Base-by-base conservation (phyloP, 2,329 filamentous ascomycete species). In the Aureobasidium sp. region DNA sequence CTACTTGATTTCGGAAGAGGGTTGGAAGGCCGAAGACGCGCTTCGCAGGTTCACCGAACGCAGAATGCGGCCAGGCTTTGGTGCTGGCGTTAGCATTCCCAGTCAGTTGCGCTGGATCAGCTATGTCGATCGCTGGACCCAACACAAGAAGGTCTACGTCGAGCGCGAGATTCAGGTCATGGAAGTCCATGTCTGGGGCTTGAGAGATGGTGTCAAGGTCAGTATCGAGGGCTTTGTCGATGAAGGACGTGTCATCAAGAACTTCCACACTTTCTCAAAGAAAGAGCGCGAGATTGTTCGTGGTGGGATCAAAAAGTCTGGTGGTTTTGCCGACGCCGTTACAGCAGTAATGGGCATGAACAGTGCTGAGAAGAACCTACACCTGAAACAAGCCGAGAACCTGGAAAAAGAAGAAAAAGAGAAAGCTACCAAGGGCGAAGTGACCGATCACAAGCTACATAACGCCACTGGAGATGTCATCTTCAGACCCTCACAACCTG, bases 81-180 rank as follows among this genome's bases (percentile, higher is more conserved):
- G 93, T 1, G 83, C 87, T 1, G 94, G 94, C 4, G 88, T 99
- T 27, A 94, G 89, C 37, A 99, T 99, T 51, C 91, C 92, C 0
- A 96, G 91, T 67, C 94, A 99, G 74, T 75, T 95, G 64, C 83
- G 94, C 10, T 97, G 90, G 84, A 81, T 99, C 20, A 81, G 82
- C 34, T 99, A 99, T 71, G 90, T 97, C 10, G 89, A 96, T 69
- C 84, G 89, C 13, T 97, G 93, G 93, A 83, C 89, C 2, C 84
- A 85, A 61, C 76, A 84, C 32, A 84, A 82, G 20, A 96, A 95
- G 75, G 81, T 82, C 60, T 99, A 97, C 69, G 78, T 90, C 8
- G 93, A 97, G 70, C 80, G 89, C 20, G 84, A 87, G 52, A 82
- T 97, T 1, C 92, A 97, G 75, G 85, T 97, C 44, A 73, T 92